These are phyloP conservation scores for Suhomyces emberorum DNA, from an alignment of 805 yeast species.

Conservation along the genomic window DNA sequence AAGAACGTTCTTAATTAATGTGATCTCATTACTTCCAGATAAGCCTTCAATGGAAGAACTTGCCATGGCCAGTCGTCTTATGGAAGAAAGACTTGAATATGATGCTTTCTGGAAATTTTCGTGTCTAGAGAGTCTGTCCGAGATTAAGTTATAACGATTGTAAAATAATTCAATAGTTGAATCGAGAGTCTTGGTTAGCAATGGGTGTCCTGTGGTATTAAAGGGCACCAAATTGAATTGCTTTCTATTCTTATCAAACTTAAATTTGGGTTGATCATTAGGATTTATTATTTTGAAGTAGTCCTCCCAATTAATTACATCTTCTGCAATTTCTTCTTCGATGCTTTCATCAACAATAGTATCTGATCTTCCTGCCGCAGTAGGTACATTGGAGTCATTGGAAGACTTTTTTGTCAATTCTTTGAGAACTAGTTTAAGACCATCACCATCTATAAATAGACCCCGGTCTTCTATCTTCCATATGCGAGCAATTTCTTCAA, in stretches of 20 bases:
- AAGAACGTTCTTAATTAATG: slow-evolving; percentile 75
- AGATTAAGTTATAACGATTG: slow-evolving; percentile 57
- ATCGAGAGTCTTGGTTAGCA: slow-evolving; percentile 14
- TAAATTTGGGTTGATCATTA: slow-evolving; percentile 58
- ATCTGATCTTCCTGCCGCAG: slow-evolving; percentile 16
- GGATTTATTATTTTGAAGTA: slow-evolving; percentile 67
- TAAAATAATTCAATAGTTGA: slow-evolving; percentile 40
- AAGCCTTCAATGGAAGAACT: slow-evolving; percentile 7
- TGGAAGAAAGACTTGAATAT: slow-evolving; percentile 42
- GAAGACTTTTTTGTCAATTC: slow-evolving; percentile 39
- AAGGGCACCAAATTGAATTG: slow-evolving; percentile 47
- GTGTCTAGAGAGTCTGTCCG: slow-evolving; percentile 72
- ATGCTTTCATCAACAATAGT: slow-evolving; percentile 17
- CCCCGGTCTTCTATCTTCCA: slow-evolving; percentile 95
- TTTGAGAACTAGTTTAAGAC: slow-evolving; percentile 58
- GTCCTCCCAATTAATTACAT: slow-evolving; percentile 61
- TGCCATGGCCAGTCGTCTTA: slow-evolving; percentile 20
- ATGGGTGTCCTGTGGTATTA: slow-evolving; percentile 1
- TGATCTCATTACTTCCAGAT: slow-evolving; percentile 36
- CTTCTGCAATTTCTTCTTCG: slow-evolving; percentile 12
- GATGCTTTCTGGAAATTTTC: slow-evolving; percentile 63
- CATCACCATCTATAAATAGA: slow-evolving; percentile 74
- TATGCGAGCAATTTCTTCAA: slow-evolving; percentile 73
- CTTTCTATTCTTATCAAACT: slow-evolving; percentile 58
- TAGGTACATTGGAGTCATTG: neutral